phyloP scores from a whole-genome alignment of 257 asterid species.

The Plantago elongata region DNA sequence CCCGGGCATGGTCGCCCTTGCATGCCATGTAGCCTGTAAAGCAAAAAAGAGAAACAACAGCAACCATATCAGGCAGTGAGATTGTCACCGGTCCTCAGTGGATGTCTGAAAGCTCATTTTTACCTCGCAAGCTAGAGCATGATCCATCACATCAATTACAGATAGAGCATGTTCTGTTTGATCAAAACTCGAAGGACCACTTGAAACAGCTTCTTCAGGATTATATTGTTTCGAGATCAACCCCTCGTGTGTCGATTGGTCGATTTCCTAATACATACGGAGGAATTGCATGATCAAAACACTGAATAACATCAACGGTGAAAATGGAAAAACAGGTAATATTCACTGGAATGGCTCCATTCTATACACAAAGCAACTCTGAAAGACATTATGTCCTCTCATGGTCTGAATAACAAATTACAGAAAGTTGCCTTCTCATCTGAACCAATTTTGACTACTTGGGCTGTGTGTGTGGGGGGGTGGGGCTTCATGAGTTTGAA shows the following conservation, averaged over 20 bases:
- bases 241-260: slow-evolving; percentile 95
- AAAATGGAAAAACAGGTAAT: neutral
- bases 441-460: no score
- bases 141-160: slow-evolving; percentile 86
- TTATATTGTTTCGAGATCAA: slow-evolving; percentile 76
- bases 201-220: slow-evolving; percentile 87
- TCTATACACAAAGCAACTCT: neutral
- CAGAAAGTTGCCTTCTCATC: no score
- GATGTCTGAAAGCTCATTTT: slow-evolving; percentile 15
- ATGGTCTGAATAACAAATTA: no score
- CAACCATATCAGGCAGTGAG: slow-evolving; percentile 1
- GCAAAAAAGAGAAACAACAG: neutral
- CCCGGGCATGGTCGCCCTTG: slow-evolving; percentile 81
- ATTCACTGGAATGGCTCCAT: neutral
- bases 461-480: neutral
- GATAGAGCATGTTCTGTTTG: slow-evolving; percentile 54
- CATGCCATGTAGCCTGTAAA: slow-evolving; percentile 96
- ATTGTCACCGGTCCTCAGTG: slow-evolving; percentile 7
- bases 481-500: neutral
- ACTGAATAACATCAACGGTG: neutral
- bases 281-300: neutral
- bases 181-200: slow-evolving; percentile 86
- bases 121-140: slow-evolving; percentile 96
- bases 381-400: no score
- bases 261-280: slow-evolving; percentile 35